phyloP scores from a whole-genome alignment of 1,284 basidiomycete species.

The Puccinia coronata region DNA sequence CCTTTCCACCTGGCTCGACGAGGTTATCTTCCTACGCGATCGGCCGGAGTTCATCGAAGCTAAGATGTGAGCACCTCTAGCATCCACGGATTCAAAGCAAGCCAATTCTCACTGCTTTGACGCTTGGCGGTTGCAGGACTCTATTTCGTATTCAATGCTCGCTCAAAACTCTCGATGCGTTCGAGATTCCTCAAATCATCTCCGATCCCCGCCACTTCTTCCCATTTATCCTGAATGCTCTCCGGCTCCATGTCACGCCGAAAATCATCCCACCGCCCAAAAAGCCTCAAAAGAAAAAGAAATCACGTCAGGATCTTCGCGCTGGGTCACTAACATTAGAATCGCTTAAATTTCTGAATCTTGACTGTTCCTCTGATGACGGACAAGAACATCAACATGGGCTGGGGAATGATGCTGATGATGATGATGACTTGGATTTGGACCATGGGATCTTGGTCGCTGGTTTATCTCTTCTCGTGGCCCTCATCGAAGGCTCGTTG shows the following conservation, averaged over 20 bases:
- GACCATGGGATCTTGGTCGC: conserved; percentile 22
- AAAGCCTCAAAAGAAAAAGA: neutral
- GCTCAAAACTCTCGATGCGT: conserved; percentile 24
- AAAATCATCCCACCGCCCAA: neutral
- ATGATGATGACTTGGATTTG: conserved; percentile 15
- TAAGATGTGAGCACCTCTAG: conserved; percentile 20
- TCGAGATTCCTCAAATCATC: conserved; percentile 23
- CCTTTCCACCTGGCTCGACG: conserved; percentile 25
- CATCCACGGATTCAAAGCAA: neutral
- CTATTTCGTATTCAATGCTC: conserved; percentile 35
- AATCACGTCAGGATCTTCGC: too few species aligned
- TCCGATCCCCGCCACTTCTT: conserved; percentile 26
- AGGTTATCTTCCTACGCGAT: conserved; percentile 20
- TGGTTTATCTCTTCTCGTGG: conserved; percentile 21
- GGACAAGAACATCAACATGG: too few species aligned
- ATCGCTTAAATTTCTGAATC: conserved; percentile 15
- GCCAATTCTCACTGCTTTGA: neutral
- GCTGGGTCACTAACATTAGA: neutral
- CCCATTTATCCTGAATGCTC: conserved; percentile 23
- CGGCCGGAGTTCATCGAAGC: conserved; percentile 31
- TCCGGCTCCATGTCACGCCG: neutral
- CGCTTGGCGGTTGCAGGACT: conserved; percentile 6
- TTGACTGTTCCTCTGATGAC: neutral
- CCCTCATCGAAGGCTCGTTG: conserved; percentile 28
- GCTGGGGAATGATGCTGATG: conserved; percentile 2